phyloP scores from a whole-genome alignment of 192 early-diverging fungal genomes.

The Mortierella claussenii region DNA sequence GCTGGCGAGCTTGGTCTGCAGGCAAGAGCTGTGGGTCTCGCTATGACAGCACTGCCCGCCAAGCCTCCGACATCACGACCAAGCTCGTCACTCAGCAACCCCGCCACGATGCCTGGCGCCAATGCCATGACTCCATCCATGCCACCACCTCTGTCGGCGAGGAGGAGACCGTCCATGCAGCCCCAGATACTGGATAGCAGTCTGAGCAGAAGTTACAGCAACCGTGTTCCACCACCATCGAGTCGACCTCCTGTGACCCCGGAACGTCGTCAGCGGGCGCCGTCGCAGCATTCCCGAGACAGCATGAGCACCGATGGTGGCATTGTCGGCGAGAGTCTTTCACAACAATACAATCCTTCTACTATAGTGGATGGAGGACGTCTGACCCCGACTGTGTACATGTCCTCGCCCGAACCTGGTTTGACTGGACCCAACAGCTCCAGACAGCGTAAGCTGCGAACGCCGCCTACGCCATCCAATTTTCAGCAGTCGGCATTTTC shows the following conservation, averaged over 20 bases:
- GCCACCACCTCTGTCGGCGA: not conserved
- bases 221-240: constrained; percentile 25
- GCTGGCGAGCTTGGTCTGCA: constrained; percentile 45
- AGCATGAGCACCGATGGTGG: constrained; percentile 46
- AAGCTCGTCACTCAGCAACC: not conserved
- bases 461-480: constrained; percentile 23
- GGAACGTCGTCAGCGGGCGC: constrained; percentile 13
- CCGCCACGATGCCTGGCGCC: not conserved
- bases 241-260: constrained; percentile 30
- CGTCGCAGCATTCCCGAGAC: constrained; percentile 29
- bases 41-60: constrained; percentile 15
- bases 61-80: not conserved
- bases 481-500: constrained; percentile 7
- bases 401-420: constrained; percentile 20
- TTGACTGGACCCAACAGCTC: not conserved
- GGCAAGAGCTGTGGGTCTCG: constrained; percentile 41
- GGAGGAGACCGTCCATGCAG: constrained; percentile 5
- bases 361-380: not conserved
- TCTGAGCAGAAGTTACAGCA: constrained; percentile 37
- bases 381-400: constrained; percentile 9
- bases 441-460: constrained; percentile 28
- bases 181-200: constrained; percentile 8
- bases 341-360: constrained; percentile 18
- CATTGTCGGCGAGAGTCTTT: constrained; percentile 19
- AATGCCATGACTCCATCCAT: not conserved